Evolutionary conservation across 2,329 filamentous ascomycete species (phyloP).

Genomic region (Colletotrichum filicis): DNA sequence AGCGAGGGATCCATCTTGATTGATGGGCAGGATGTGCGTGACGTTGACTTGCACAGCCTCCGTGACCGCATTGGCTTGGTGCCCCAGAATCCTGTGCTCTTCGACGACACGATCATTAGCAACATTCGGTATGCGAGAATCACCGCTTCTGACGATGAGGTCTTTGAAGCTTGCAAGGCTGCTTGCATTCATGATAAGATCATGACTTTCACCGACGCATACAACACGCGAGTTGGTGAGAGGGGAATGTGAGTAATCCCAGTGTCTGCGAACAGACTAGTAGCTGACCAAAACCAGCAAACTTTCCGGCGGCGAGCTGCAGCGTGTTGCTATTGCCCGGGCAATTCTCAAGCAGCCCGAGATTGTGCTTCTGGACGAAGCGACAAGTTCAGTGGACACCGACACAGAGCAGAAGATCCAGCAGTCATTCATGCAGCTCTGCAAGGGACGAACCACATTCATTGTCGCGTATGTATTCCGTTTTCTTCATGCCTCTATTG

Average conservation of each 20-base stretch:
- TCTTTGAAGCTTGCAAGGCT: slow-evolving; percentile 64
- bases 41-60: slow-evolving; percentile 63
- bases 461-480: slow-evolving; percentile 67
- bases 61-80: slow-evolving; percentile 66
- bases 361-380: slow-evolving; percentile 82
- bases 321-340: slow-evolving; percentile 75
- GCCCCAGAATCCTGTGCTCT: slow-evolving; percentile 65
- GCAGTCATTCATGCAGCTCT: slow-evolving; percentile 67
- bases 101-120: slow-evolving; percentile 69
- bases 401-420: slow-evolving; percentile 76
- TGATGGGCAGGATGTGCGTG: slow-evolving; percentile 66
- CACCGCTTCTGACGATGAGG: slow-evolving; percentile 64
- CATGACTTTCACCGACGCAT: slow-evolving; percentile 62
- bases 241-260: slow-evolving; percentile 54
- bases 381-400: slow-evolving; percentile 81
- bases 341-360: slow-evolving; percentile 80
- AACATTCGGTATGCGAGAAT: slow-evolving; percentile 68
- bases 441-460: slow-evolving; percentile 72
- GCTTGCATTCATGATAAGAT: slow-evolving; percentile 70
- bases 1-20: slow-evolving; percentile 63
- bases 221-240: slow-evolving; percentile 62
- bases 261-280: neutral
- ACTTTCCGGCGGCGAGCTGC: slow-evolving; percentile 74
- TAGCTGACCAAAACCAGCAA: slow-evolving; percentile 53
- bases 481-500: too few species aligned